Evolutionary conservation across 768 basidiomycete species (phyloP), one percentile per base, ranked within the genome.

Genomic region (Xerocomellus dryophilus): DNA sequence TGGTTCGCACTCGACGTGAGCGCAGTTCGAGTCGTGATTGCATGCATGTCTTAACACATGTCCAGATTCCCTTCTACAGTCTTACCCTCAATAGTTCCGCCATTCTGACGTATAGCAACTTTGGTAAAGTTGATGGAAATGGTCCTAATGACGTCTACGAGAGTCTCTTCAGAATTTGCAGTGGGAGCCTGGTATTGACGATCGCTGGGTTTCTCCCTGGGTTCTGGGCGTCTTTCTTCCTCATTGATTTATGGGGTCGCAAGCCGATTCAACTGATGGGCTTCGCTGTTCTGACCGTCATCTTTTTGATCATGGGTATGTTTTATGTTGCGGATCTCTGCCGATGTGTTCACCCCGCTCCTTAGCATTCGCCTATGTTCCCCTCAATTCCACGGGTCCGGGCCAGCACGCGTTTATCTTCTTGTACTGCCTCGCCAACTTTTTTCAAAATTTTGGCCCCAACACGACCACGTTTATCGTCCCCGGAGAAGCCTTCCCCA

Each of bases 1-100:
- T 94, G 93, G 93, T 94, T 94, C 61, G 92, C 91, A 17, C 79
- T 93, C n/a, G 88, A 88, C 57, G 86, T 85, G 42, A 54, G 86
- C 71, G 11, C 21, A 11, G 14, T 50, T 39, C 21, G 15, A n/a
- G 17, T 42, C 20, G 44, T 35, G 31, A 15, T 45, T 35, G 34
- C 9, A 34, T 45, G 29, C 27, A 20, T 42, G 18, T 47, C 46
- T 43, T 50, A 40, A 62, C 39, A 9, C 42, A 25, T 8, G 29
- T 60, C n/a, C 47, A 88, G 83, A 82, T 94, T 48, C 89, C 91
- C 7, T 94, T 93, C 75, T 93, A 93, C 69, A 90, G 88, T 45
- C 80, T 96, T 36, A 85, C 88, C 48, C 78, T 96, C 41, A 95
- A 95, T 73, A 87, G 83, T 2, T 76, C 82, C 42, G 82, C 85